phyloP scores from a whole-genome alignment of 371 early-diverging fungal genomes.

The Conidiobolus incongruus region DNA sequence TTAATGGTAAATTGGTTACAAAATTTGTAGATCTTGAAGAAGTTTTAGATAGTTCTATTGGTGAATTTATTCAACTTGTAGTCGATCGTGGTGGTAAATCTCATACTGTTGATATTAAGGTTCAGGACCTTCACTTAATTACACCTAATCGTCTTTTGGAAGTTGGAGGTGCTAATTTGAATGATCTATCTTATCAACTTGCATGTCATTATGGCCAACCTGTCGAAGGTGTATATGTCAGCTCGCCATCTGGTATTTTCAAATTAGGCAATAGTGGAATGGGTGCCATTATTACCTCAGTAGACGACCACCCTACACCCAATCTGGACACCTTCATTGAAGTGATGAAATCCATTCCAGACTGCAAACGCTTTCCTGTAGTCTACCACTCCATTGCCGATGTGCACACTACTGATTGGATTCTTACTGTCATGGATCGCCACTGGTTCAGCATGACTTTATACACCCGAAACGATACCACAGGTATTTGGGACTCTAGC shows the following conservation, averaged over 20 bases:
- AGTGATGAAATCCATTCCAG: slow-evolving; percentile 49
- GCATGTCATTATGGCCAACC: slow-evolving; percentile 51
- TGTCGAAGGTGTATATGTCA: slow-evolving; percentile 56
- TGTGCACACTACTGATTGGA: slow-evolving; percentile 42
- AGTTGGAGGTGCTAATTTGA: slow-evolving; percentile 61
- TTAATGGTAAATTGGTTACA: slow-evolving; percentile 54
- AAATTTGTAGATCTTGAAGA: slow-evolving; percentile 69
- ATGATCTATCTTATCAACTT: slow-evolving; percentile 66
- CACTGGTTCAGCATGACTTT: slow-evolving; percentile 60
- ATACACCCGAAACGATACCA: slow-evolving; percentile 43
- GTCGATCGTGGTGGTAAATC: slow-evolving; percentile 57
- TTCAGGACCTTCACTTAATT: slow-evolving; percentile 36
- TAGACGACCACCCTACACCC: slow-evolving; percentile 47
- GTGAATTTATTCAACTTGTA: slow-evolving; percentile 25
- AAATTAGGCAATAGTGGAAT: slow-evolving; percentile 51
- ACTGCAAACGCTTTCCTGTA: slow-evolving; percentile 48
- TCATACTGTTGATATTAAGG: slow-evolving; percentile 25
- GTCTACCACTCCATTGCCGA: slow-evolving; percentile 61
- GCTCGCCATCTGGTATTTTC: slow-evolving; percentile 31
- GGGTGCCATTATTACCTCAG: slow-evolving; percentile 53
- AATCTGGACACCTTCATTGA: slow-evolving; percentile 49
- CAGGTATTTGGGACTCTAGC: slow-evolving; percentile 37
- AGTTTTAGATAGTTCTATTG: slow-evolving; percentile 49
- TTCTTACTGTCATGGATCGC: slow-evolving; percentile 47
- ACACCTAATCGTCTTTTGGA: slow-evolving; percentile 44